These are phyloP conservation scores for Candida koratica DNA, from an alignment of 805 yeast genomes.

Conservation along the genomic window DNA sequence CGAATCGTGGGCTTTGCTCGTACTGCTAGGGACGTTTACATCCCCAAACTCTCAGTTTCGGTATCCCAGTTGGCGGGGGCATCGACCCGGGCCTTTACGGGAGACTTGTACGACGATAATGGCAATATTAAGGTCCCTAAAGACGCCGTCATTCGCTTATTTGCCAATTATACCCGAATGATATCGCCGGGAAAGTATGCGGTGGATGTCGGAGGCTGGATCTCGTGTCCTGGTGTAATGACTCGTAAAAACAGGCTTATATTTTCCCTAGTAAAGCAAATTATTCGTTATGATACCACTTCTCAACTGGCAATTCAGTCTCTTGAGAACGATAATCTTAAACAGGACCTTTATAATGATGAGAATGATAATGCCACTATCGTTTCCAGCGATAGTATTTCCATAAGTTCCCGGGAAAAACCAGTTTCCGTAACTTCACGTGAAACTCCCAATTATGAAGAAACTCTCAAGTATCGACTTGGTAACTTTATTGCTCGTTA, in stretches of 20 bases:
- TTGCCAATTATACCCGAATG: slow-evolving; percentile 36
- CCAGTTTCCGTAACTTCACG: too few relatives aligned
- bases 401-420: slow-evolving; percentile 4
- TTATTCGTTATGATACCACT: slow-evolving; percentile 41
- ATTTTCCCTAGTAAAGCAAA: slow-evolving; percentile 63
- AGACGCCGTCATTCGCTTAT: slow-evolving; percentile 56
- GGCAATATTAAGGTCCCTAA: slow-evolving; percentile 41
- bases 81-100: slow-evolving; percentile 26
- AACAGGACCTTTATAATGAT: slow-evolving; percentile 23
- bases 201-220: slow-evolving; percentile 68
- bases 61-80: slow-evolving; percentile 50
- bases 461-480: slow-evolving; percentile 57
- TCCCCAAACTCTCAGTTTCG: slow-evolving; percentile 49
- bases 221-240: slow-evolving; percentile 65
- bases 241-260: slow-evolving; percentile 68
- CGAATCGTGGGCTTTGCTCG: slow-evolving; percentile 48
- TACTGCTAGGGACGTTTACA: slow-evolving; percentile 53
- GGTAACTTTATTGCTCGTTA: slow-evolving; percentile 67
- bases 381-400: slow-evolving; percentile 12
- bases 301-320: slow-evolving; percentile 19
- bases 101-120: slow-evolving; percentile 25
- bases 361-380: slow-evolving; percentile 24
- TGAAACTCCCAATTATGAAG: slow-evolving; percentile 35
- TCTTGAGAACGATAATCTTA: slow-evolving; percentile 24
- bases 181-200: slow-evolving; percentile 24